A percentile compares a stretch with the other conserved stretches of the same genome.
Conservation (phyloP, 805 yeast species). For the Komagataella mondaviorum region DNA sequence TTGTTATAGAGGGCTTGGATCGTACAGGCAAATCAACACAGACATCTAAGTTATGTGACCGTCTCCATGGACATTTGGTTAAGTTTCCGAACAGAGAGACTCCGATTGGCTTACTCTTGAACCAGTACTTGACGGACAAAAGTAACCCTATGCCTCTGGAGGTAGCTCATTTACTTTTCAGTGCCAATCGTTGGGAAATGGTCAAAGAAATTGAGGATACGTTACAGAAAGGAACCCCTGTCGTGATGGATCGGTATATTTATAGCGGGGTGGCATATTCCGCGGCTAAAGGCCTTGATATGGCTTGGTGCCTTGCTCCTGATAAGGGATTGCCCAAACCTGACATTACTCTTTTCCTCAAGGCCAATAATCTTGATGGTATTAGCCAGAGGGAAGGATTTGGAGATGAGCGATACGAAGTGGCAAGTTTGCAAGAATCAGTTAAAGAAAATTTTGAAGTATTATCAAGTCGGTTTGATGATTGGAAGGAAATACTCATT, state of each 20-base stretch:
- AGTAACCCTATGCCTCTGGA: slow-evolving; percentile 49
- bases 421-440: slow-evolving; percentile 50
- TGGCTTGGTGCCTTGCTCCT: slow-evolving; percentile 70
- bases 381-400: slow-evolving; percentile 53
- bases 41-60: slow-evolving; percentile 25
- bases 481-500: slow-evolving; percentile 43
- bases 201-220: slow-evolving; percentile 28
- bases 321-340: slow-evolving; percentile 83
- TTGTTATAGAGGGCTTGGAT: slow-evolving; percentile 86
- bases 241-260: slow-evolving; percentile 77
- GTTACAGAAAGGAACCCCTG: slow-evolving; percentile 37
- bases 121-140: slow-evolving; percentile 49
- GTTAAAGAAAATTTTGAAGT: slow-evolving; percentile 49
- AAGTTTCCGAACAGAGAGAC: slow-evolving; percentile 90
- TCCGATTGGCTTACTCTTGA: slow-evolving; percentile 64
- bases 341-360: slow-evolving; percentile 68
- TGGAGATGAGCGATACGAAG: slow-evolving; percentile 93
- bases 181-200: slow-evolving; percentile 93
- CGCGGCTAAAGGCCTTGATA: slow-evolving; percentile 63
- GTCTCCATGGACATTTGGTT: slow-evolving; percentile 22
- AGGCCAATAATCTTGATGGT: slow-evolving; percentile 34
- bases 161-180: slow-evolving; percentile 75
- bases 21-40: slow-evolving; percentile 94
- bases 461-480: slow-evolving; percentile 12
- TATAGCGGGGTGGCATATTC: slow-evolving; percentile 93